phyloP scores from a whole-genome alignment of 2,329 filamentous ascomycete genomes.

The Pseudocercospora eumusae region DNA sequence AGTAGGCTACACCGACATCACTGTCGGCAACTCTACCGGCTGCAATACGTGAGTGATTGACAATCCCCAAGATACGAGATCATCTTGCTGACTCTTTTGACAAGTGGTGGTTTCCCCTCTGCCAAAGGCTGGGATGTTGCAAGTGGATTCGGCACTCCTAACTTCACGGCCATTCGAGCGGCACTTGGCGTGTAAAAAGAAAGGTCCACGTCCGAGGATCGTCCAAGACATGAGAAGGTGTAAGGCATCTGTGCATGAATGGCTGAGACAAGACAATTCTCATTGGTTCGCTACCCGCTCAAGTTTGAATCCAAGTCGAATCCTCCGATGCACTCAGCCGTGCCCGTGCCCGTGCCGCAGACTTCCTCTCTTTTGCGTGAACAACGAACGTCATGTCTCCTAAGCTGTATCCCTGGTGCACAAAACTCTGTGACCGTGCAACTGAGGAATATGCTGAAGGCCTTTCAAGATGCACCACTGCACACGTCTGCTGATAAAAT shows the following conservation, averaged over 20 bases:
- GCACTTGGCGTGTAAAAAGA: conserved; percentile 17
- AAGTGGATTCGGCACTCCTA: conserved; percentile 33
- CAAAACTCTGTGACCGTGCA: neutral
- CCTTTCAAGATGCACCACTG: conserved; percentile 1
- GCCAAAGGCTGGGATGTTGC: conserved; percentile 33
- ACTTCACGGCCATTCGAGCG: conserved; percentile 27
- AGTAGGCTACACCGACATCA: conserved; percentile 55
- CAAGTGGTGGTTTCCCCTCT: conserved; percentile 29
- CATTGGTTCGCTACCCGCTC: neutral
- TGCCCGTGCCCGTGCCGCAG: neutral
- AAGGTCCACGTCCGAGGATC: neutral
- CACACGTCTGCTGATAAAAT: conserved; percentile 1
- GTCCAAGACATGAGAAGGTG: neutral
- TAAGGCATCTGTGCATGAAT: neutral
- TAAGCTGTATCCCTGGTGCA: neutral
- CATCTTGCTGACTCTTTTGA: neutral
- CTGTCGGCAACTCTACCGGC: conserved; percentile 43
- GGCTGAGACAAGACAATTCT: neutral
- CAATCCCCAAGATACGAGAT: no score
- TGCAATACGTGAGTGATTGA: conserved; percentile 33
- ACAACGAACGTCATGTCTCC: neutral
- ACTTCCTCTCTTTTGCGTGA: neutral
- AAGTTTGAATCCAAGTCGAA: neutral
- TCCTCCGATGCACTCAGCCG: neutral
- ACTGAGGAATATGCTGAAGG: conserved; percentile 8